phyloP scores from a whole-genome alignment of 148 eudicot genomes.

The Rhododendron griersonianum region DNA sequence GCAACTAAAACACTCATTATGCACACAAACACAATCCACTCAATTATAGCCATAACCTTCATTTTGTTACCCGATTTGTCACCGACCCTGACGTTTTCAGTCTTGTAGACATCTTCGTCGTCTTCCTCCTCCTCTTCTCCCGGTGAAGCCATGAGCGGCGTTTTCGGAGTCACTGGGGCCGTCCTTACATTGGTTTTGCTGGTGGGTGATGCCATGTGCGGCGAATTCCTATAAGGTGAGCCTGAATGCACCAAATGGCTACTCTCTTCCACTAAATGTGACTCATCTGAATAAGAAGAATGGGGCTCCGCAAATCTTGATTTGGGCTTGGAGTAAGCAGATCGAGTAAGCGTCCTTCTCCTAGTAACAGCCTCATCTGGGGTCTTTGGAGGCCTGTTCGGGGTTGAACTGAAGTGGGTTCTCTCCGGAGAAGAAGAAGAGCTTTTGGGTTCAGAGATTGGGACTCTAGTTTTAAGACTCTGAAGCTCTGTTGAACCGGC shows the following conservation, averaged over 20 bases:
- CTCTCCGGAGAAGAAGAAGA: conserved; percentile 20
- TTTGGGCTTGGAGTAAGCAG: conserved; percentile 52
- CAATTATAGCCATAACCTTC: conserved; percentile 31
- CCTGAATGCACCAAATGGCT: conserved; percentile 12
- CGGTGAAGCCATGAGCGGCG: conserved; percentile 48
- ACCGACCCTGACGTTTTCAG: conserved; percentile 20
- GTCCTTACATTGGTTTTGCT: conserved; percentile 11
- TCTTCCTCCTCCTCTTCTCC: conserved; percentile 16
- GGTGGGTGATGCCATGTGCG: conserved; percentile 30
- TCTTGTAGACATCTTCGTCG: conserved; percentile 54
- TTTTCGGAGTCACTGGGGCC: conserved; percentile 41
- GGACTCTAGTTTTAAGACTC: conserved; percentile 3
- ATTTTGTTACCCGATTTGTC: conserved; percentile 29
- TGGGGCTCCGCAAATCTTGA: conserved; percentile 67
- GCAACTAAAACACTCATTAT: conserved; percentile 37
- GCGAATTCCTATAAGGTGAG: conserved; percentile 30
- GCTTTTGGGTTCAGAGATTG: conserved; percentile 4
- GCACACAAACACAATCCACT: conserved; percentile 45
- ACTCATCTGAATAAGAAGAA: conserved; percentile 26
- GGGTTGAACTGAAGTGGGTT: conserved; percentile 26
- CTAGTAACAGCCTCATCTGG: conserved; percentile 26
- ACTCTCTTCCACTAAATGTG: conserved; percentile 24
- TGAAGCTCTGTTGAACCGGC: not conserved
- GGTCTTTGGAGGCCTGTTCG: conserved; percentile 25
- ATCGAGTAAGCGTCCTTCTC: conserved; percentile 27